These are phyloP conservation scores for Luzula sylvatica DNA, from an alignment of 176 grass and related monocot species.

Conservation along the genomic window DNA sequence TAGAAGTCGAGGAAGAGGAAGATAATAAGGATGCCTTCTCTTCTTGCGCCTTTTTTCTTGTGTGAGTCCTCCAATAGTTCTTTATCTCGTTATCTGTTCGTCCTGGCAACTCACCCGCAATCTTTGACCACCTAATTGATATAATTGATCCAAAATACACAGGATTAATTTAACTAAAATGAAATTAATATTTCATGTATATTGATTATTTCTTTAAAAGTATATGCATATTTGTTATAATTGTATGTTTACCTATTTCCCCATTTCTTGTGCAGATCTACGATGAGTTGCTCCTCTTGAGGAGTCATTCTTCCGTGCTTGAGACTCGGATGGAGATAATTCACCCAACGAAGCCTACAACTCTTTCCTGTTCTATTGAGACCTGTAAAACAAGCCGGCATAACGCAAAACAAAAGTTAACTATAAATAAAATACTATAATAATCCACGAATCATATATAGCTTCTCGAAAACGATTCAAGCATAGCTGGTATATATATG, in stretches of 20 bases:
- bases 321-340: conserved; percentile 57
- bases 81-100: conserved; percentile 79
- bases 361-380: conserved; percentile 55
- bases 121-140: conserved; percentile 35
- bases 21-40: conserved; percentile 16
- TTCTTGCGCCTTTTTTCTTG: conserved; percentile 33
- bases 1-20: conserved; percentile 5
- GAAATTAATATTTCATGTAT: neutral
- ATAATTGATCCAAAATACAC: neutral
- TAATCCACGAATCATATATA: conserved; percentile 5
- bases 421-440: neutral
- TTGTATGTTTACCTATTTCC: conserved; percentile 51
- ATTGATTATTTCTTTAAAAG: neutral
- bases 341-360: conserved; percentile 65
- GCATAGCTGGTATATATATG: conserved; percentile 7
- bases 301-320: conserved; percentile 53
- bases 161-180: neutral
- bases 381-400: conserved; percentile 24
- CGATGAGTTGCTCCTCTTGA: conserved; percentile 41
- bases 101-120: conserved; percentile 40
- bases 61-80: conserved; percentile 65
- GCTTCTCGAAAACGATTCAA: conserved; percentile 8
- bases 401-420: conserved; percentile 8
- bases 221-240: neutral
- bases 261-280: conserved; percentile 44